Evolutionary conservation across 2,329 filamentous ascomycete genomes (phyloP), one percentile per base, ranked within the genome.

Genomic region (Colletotrichum karsti): DNA sequence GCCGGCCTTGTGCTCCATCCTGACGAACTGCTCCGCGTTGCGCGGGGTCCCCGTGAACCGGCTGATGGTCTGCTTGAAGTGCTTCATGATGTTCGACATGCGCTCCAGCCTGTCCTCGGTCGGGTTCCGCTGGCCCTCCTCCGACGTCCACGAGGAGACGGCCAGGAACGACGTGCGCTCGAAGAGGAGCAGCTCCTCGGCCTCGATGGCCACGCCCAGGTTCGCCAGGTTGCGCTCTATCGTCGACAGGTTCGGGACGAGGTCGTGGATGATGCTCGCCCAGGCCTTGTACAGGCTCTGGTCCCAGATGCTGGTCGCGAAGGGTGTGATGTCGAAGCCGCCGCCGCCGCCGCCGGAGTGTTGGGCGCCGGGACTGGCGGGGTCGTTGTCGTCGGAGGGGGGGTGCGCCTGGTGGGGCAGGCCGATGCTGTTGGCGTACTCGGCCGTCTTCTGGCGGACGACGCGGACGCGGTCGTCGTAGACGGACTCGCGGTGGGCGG

Each of bases 281-380:
- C 96, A 99, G 1, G 96, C 96, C 80, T 97, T 97, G 85, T 98
- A 99, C 39, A 99, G 85, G 62, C 93, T 97, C 83, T 99, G 96
- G 77, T 99, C 96, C 96, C 96, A 99, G 77, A 99, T 99, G 61
- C 93, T 97, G 33, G 95, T 98, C 9, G 94, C 93, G 78, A 97
- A 98, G 67, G 95, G 94, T 66, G 93, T 93, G 69, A 98, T 87
- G 71, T 91, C 88, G 77, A 97, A 90, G 42, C 71, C 71, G 22
- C 70, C 63, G 26, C n/a, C n/a, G n/a, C n/a, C n/a, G n/a, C n/a
- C n/a, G n/a, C n/a, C n/a, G n/a, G n/a, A n/a, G n/a, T 44, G 44
- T 24, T 62, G 65, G 71, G 59, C 30, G 55, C 62, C 56, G 70
- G 76, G 70, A 63, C 71, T 74, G 15, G 69, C 58, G 44, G 46